These are phyloP conservation scores for Ceratonia siliqua DNA, from an alignment of 306 rosid genomes.

Conservation along the genomic window DNA sequence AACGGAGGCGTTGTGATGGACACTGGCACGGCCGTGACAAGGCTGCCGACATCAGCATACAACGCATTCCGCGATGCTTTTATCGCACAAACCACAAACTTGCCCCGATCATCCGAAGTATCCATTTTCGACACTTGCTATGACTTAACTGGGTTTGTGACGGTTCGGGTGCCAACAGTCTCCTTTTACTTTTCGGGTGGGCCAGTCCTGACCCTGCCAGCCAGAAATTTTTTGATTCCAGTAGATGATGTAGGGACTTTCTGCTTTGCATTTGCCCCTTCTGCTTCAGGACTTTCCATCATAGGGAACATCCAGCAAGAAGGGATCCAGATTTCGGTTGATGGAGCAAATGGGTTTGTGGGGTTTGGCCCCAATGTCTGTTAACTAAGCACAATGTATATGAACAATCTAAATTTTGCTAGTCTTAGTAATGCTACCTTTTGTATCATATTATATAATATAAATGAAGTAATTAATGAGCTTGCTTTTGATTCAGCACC, in stretches of 20 bases:
- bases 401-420: constrained; percentile 32
- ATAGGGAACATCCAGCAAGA: constrained; percentile 97
- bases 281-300: constrained; percentile 66
- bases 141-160: constrained; percentile 67
- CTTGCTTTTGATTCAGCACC: constrained; percentile 28
- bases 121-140: constrained; percentile 92
- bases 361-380: constrained; percentile 94
- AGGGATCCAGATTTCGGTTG: constrained; percentile 86
- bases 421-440: constrained; percentile 36
- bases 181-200: constrained; percentile 88
- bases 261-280: constrained; percentile 84
- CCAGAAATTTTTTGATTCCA: constrained; percentile 78
- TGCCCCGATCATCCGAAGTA: constrained; percentile 63
- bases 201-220: constrained; percentile 83
- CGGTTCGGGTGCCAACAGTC: constrained; percentile 90
- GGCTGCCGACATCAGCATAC: constrained; percentile 72
- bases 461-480: constrained; percentile 14
- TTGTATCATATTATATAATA: constrained; percentile 17
- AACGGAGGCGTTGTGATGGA: constrained; percentile 94
- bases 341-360: constrained; percentile 83
- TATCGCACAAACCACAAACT: constrained; percentile 60
- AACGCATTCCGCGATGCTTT: constrained; percentile 68
- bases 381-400: constrained; percentile 39
- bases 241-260: constrained; percentile 80
- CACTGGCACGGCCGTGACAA: constrained; percentile 91